phyloP scores from a whole-genome alignment of 2,329 filamentous ascomycete genomes.

The Fusarium continuum region DNA sequence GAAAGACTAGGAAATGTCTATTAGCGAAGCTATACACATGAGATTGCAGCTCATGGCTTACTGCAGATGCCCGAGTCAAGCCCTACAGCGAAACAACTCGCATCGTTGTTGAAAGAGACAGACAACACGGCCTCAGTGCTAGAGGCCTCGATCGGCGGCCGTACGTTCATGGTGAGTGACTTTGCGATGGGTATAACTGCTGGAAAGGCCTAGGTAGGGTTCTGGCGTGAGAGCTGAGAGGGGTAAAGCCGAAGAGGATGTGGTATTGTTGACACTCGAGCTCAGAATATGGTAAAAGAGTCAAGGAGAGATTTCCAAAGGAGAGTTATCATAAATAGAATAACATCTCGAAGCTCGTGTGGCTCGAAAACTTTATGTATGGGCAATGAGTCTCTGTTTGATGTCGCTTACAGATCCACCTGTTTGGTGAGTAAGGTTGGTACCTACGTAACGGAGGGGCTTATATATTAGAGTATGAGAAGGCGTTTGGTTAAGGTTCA shows the following conservation, averaged over 20 bases:
- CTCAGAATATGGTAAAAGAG: neutral
- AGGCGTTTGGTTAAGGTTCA: neutral
- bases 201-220: slow-evolving; percentile 3
- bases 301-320: neutral
- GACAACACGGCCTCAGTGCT: slow-evolving; percentile 80
- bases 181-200: slow-evolving; percentile 7
- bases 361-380: slow-evolving; percentile 2
- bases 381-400: slow-evolving; percentile 12
- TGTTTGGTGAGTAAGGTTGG: slow-evolving; percentile 13
- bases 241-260: slow-evolving; percentile 19
- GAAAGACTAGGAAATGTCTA: slow-evolving; percentile 66
- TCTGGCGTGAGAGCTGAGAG: slow-evolving; percentile 18
- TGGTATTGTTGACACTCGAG: slow-evolving; percentile 1
- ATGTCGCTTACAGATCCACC: slow-evolving; percentile 31
- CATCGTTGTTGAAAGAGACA: slow-evolving; percentile 84
- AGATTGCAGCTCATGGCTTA: slow-evolving; percentile 53
- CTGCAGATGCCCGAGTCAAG: slow-evolving; percentile 86
- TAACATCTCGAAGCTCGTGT: slow-evolving; percentile 26
- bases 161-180: slow-evolving; percentile 78
- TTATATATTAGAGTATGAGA: slow-evolving; percentile 18
- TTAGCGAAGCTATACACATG: slow-evolving; percentile 17
- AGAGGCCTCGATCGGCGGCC: slow-evolving; percentile 83
- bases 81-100: slow-evolving; percentile 86
- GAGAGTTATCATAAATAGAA: slow-evolving; percentile 12
- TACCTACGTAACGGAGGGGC: slow-evolving; percentile 14